Evolutionary conservation across 768 basidiomycete species (phyloP).

Genomic region (Hygrocybe coccinea): DNA sequence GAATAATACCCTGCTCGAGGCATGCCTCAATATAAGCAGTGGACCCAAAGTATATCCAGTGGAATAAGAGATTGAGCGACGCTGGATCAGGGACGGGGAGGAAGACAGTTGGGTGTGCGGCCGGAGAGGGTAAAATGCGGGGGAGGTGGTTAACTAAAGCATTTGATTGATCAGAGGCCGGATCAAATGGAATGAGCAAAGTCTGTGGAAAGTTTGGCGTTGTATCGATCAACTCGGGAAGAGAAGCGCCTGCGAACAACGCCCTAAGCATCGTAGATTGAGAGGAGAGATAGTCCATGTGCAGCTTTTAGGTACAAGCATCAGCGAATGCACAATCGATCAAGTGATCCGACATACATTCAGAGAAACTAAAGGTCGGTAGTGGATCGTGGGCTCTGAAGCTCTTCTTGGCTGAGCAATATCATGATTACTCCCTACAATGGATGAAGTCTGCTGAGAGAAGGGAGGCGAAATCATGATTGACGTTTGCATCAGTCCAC

Average conservation of each 20-base stretch:
- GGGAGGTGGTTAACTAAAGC: slow-evolving; percentile 55
- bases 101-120: slow-evolving; percentile 63
- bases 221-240: slow-evolving; percentile 52
- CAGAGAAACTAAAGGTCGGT: slow-evolving; percentile 54
- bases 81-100: slow-evolving; percentile 71
- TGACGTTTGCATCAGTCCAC: slow-evolving; percentile 28
- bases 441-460: slow-evolving; percentile 29
- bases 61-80: slow-evolving; percentile 66
- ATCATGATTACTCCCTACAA: slow-evolving; percentile 34
- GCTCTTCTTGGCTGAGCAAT: slow-evolving; percentile 42
- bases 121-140: slow-evolving; percentile 59
- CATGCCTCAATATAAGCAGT: slow-evolving; percentile 60
- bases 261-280: slow-evolving; percentile 71
- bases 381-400: slow-evolving; percentile 47
- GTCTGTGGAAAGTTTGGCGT: slow-evolving; percentile 26
- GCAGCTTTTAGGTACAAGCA: slow-evolving; percentile 46
- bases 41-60: slow-evolving; percentile 81
- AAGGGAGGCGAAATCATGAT: slow-evolving; percentile 21
- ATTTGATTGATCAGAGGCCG: slow-evolving; percentile 29
- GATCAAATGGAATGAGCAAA: slow-evolving; percentile 17
- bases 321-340: not conserved
- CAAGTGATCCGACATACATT: slow-evolving; percentile 40
- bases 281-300: slow-evolving; percentile 76
- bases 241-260: slow-evolving; percentile 63
- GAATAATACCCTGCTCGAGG: slow-evolving; percentile 59